Base-by-base conservation (phyloP, 352 stramenopile genomes). In the Globisporangium polare region DNA sequence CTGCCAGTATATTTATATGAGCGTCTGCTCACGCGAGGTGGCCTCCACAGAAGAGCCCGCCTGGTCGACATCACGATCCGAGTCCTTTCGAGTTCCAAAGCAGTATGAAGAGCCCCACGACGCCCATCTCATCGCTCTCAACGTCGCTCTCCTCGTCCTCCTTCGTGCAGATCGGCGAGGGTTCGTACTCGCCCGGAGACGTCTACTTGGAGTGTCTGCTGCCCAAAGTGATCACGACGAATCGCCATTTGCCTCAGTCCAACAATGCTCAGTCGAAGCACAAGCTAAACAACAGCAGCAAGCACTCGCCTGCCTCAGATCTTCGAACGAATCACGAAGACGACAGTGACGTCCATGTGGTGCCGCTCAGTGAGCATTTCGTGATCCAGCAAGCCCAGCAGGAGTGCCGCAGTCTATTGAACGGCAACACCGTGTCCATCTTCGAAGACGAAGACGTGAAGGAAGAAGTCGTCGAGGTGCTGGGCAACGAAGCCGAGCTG, bases 361-460 rank as follows among this genome's bases (percentile, higher is more conserved):
- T 86, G 41, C 62, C 80, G 31, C 64, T 94, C 42, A 65, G 49
- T 15, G 72, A 86, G 22, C 76, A 92, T 43, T 69, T 80, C 13
- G 66, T 69, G 3, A 65, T 94, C 18, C 58, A 68, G 7, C 70
- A 78, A 26, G 83, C 81, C 20, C 74, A 91, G 57, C 64, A 82
- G 12, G 79, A 92, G 63, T 93, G 85, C 33, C 59, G 59, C 2
- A 77, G 65, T 13, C 71, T 93, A 9, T 69, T 83, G 37, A 90
- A 81, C 47, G 80, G 82, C 50, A 92, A 90, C 64, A 66, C 81
- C 24, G 78, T 95, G 17, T 70, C 58, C 5, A 66, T 95, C 26
- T 41, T 94, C 0, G 74, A 92, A 42, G 86, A 95, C 58, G 72
- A 80, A 20, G 83, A 83, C 46, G 83, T 94, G 22, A 86, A 89